Conservation (phyloP, 2,329 filamentous ascomycete genomes). For the Diplodia corticola region DNA sequence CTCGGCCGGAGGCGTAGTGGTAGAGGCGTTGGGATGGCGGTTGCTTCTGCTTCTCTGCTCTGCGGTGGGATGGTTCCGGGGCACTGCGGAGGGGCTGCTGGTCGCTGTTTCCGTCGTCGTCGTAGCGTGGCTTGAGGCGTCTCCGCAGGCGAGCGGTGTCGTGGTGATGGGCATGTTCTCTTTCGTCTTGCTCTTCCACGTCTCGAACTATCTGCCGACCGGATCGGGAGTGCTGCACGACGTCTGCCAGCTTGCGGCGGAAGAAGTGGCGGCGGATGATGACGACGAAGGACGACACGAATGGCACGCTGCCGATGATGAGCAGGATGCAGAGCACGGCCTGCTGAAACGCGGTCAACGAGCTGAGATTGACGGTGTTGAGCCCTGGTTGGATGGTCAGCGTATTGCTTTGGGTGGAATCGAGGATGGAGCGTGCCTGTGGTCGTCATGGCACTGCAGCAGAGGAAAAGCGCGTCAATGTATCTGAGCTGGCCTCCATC, state of each 20-base stretch:
- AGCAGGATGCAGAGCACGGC: conserved; percentile 32
- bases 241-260: conserved; percentile 32
- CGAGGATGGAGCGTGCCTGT: conserved; percentile 26
- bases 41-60: neutral
- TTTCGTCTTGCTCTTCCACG: conserved; percentile 27
- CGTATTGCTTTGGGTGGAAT: neutral
- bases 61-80: neutral
- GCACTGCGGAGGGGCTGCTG: neutral
- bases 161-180: neutral
- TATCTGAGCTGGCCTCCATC: conserved; percentile 29
- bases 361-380: conserved; percentile 32
- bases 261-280: conserved; percentile 32
- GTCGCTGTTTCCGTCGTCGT: neutral
- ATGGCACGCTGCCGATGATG: conserved; percentile 35
- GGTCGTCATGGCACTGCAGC: conserved; percentile 36
- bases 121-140: neutral
- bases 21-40: conserved; percentile 29
- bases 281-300: conserved; percentile 34
- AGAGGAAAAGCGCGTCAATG: conserved; percentile 33
- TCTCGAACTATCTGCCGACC: conserved; percentile 31
- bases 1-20: conserved; percentile 33
- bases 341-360: conserved; percentile 33
- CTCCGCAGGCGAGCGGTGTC: neutral
- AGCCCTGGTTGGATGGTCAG: conserved; percentile 27
- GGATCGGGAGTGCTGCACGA: conserved; percentile 32